A percentile compares a stretch with the other conserved stretches of the same genome.
These are phyloP conservation scores for Sclerotinia subarctica DNA, from an alignment of 2,329 filamentous ascomycete species.

Conservation along the genomic window DNA sequence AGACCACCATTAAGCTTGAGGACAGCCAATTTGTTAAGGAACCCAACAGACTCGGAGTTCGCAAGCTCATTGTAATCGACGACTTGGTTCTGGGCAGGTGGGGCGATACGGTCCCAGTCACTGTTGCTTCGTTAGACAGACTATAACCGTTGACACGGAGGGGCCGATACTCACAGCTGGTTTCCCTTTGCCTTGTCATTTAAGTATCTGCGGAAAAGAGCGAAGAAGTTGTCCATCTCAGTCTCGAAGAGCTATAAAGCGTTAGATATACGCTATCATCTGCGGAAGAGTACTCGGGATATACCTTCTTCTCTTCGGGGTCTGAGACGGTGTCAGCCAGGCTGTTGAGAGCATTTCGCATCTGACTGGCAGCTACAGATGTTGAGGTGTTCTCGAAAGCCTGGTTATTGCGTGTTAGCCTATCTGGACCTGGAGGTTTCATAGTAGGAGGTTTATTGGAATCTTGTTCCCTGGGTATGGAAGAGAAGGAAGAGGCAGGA, in stretches of 20 bases:
- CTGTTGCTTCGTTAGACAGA: constrained; percentile 45
- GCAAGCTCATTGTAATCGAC: constrained; percentile 89
- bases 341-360: constrained; percentile 95
- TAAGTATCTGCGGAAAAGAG: constrained; percentile 94
- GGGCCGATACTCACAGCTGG: constrained; percentile 57
- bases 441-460: neutral
- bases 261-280: neutral
- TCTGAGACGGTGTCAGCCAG: constrained; percentile 88
- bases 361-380: constrained; percentile 95
- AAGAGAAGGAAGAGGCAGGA: neutral
- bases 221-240: constrained; percentile 99
- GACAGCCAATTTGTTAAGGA: constrained; percentile 95
- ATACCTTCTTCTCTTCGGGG: constrained; percentile 76
- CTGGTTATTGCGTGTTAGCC: constrained; percentile 45
- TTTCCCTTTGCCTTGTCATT: constrained; percentile 99
- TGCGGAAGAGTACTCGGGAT: constrained; percentile 26
- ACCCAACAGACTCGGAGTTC: constrained; percentile 86
- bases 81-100: constrained; percentile 89
- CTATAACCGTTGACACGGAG: constrained; percentile 15
- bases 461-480: neutral
- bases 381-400: constrained; percentile 99
- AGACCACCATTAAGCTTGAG: constrained; percentile 99
- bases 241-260: constrained; percentile 81
- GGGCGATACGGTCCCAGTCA: constrained; percentile 95
- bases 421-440: neutral